A percentile compares a stretch with the other conserved stretches of the same genome.
These are phyloP conservation scores for Pythium monospermum DNA, from an alignment of 352 stramenopile species.

Conservation along the genomic window DNA sequence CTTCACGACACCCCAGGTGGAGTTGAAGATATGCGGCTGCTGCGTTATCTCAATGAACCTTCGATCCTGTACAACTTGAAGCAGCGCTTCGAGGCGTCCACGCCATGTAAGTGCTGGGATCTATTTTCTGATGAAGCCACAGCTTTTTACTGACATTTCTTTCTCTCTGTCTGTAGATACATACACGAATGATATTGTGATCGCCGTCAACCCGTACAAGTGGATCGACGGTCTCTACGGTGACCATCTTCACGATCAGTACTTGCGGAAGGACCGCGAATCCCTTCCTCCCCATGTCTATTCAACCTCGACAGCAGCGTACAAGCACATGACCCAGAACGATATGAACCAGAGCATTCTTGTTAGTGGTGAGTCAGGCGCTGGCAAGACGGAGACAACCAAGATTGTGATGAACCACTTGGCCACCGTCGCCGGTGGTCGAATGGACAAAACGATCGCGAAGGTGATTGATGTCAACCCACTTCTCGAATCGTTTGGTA, in stretches of 20 bases:
- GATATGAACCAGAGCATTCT: slow-evolving; percentile 85
- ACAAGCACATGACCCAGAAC: slow-evolving; percentile 78
- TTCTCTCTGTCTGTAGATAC: slow-evolving; percentile 81
- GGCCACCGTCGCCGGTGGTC: slow-evolving; percentile 72
- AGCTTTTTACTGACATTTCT: background rate
- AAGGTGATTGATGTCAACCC: slow-evolving; percentile 91
- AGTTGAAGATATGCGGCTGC: slow-evolving; percentile 83
- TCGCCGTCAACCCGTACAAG: slow-evolving; percentile 97
- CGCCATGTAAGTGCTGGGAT: slow-evolving; percentile 86
- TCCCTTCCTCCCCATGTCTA: slow-evolving; percentile 77
- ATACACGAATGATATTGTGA: slow-evolving; percentile 97
- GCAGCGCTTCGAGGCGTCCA: slow-evolving; percentile 82
- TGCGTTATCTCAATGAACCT: slow-evolving; percentile 90
- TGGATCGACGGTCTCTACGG: slow-evolving; percentile 90
- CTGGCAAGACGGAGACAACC: slow-evolving; percentile 96
- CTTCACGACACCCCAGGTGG: slow-evolving; percentile 68
- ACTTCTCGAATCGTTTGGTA: slow-evolving; percentile 92
- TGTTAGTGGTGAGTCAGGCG: slow-evolving; percentile 83
- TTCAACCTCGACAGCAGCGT: slow-evolving; percentile 79
- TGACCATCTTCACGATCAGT: slow-evolving; percentile 82
- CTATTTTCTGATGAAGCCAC: background rate
- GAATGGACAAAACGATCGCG: slow-evolving; percentile 86
- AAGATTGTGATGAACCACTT: slow-evolving; percentile 93
- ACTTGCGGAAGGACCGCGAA: slow-evolving; percentile 68
- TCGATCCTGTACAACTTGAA: slow-evolving; percentile 94